These are phyloP conservation scores for Naganishia liquefaciens DNA, from an alignment of 1,284 basidiomycete genomes.

Conservation along the genomic window DNA sequence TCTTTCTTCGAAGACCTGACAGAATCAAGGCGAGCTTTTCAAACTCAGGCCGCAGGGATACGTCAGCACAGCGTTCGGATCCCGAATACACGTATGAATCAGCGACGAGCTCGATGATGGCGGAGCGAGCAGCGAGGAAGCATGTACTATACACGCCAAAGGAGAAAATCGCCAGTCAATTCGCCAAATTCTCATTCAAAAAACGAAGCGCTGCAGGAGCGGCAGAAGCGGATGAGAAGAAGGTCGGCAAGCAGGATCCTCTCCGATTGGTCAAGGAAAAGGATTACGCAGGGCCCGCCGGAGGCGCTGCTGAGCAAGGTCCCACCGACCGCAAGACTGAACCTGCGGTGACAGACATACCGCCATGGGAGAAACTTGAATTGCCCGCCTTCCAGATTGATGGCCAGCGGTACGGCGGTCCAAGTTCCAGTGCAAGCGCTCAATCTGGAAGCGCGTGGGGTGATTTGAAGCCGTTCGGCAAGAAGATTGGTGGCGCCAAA, in stretches of 20 bases:
- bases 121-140: neutral
- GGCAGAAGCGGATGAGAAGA: constrained; percentile 4
- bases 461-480: constrained; percentile 45
- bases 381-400: constrained; percentile 52
- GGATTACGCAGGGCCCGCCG: neutral
- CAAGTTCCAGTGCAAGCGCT: constrained; percentile 9
- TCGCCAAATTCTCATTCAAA: constrained; percentile 30
- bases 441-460: constrained; percentile 34
- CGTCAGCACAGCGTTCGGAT: constrained; percentile 15
- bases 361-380: constrained; percentile 53
- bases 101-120: constrained; percentile 21
- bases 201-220: neutral
- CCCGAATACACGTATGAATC: constrained; percentile 22
- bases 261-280: neutral
- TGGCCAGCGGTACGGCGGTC: constrained; percentile 49
- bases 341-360: constrained; percentile 37
- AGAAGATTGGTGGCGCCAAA: constrained; percentile 34
- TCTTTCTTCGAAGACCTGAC: constrained; percentile 55
- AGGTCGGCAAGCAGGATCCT: neutral
- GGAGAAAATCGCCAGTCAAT: constrained; percentile 17
- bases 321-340: constrained; percentile 6
- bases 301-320: neutral
- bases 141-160: neutral
- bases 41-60: constrained; percentile 1
- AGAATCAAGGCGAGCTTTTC: constrained; percentile 41